Evolutionary conservation across 1,284 basidiomycete species (phyloP), one percentile per base, ranked within the genome.

Genomic region (Sanghuangporus sanghuang): DNA sequence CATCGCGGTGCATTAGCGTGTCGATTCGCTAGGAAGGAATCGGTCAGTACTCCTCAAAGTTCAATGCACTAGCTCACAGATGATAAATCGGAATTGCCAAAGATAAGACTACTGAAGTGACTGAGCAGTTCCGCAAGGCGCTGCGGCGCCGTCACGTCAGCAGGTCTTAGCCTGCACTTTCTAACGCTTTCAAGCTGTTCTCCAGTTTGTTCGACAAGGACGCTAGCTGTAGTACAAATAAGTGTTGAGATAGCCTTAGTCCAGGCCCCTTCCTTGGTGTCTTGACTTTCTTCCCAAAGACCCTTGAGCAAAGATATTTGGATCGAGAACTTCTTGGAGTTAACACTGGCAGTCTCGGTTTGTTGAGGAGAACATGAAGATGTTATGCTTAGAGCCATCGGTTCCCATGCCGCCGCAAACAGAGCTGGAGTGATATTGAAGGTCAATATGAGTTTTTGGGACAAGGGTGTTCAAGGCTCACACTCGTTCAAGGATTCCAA

Each of bases 351-450:
- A 21, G 35, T 7, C 44, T 40, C 35, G 54, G 32, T 6, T 18
- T 57, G 40, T 35, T 40, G 32, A 27, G 52, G 38, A 9, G 39
- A 38, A 35, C 53, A 57, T 16, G 54, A n/a, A 49, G 53, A 27
- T 8, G 42, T 44, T 3, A 56, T 40, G 11, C 46, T 39, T 7
- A 57, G 57, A 0, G 73, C 67, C 36, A 84, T 68, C 0, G 73
- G 71, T 3, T 72, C 72, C 79, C 86, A 87, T 1, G 78, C 81
- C 2, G 72, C 71, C 12, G 76, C 70, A 66, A 83, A 83, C 16
- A 87, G 67, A 38, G 70, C 77, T 81, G 21, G 32, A 9, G 27
- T 38, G 16, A 62, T 36, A 58, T 64, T 12, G 50, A 66, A 36
- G 21, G 64, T 46, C 23, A 50, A 48, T 27, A 39, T 57, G 27